Percentiles rank a stretch among this genome's conserved stretches.
phyloP scores from a whole-genome alignment of 2,329 filamentous ascomycete species.

The Scolecobasidium constrictum region DNA sequence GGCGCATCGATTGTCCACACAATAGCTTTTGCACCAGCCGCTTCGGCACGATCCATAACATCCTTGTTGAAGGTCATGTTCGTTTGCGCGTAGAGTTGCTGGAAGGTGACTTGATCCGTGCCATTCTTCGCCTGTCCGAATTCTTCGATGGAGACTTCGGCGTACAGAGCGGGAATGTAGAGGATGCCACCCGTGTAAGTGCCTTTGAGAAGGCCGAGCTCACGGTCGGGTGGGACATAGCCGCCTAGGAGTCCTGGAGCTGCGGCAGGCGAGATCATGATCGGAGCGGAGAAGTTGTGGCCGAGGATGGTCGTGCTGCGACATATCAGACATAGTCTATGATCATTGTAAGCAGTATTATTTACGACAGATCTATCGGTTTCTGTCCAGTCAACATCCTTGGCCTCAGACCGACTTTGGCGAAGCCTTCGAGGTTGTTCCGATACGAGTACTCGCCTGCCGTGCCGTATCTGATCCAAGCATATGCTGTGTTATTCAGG shows the following conservation, averaged over 20 bases:
- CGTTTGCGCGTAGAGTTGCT: slow-evolving; percentile 88
- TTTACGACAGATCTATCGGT: too few species aligned
- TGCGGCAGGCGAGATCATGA: slow-evolving; percentile 78
- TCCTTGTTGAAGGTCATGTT: slow-evolving; percentile 71
- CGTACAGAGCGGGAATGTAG: slow-evolving; percentile 85
- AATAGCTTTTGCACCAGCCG: slow-evolving; percentile 68
- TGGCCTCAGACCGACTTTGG: slow-evolving; percentile 38
- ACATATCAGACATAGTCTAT: not conserved
- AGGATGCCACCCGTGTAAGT: slow-evolving; percentile 65
- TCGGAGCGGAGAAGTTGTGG: slow-evolving; percentile 56
- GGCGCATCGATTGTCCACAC: slow-evolving; percentile 84
- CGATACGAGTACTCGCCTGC: slow-evolving; percentile 46
- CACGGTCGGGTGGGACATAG: slow-evolving; percentile 72
- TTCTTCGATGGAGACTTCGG: slow-evolving; percentile 84
- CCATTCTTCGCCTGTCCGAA: slow-evolving; percentile 61
- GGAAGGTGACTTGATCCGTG: slow-evolving; percentile 69
- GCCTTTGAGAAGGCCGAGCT: slow-evolving; percentile 73
- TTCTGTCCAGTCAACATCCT: slow-evolving; percentile 32
- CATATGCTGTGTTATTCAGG: slow-evolving; percentile 37
- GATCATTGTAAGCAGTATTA: not conserved
- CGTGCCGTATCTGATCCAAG: slow-evolving; percentile 47
- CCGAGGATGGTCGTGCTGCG: slow-evolving; percentile 67
- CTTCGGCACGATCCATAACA: slow-evolving; percentile 61
- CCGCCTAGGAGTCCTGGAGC: too few species aligned
- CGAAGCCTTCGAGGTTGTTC: slow-evolving; percentile 46